phyloP scores from a whole-genome alignment of 2,329 filamentous ascomycete genomes.

The Sarocladium strictum region DNA sequence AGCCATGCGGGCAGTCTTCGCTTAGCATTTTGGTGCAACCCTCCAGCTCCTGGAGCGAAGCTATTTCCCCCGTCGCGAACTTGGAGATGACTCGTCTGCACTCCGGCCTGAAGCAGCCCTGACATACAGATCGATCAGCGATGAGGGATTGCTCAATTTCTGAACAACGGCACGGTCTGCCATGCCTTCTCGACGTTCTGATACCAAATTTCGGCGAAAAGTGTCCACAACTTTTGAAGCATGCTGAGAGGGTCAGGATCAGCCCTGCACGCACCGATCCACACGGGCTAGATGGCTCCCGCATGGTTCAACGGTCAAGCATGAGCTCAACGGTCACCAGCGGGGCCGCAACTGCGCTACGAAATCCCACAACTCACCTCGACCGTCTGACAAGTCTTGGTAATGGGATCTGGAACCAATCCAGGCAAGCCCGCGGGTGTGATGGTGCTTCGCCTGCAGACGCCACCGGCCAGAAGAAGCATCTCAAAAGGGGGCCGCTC shows the following conservation, averaged over 20 bases:
- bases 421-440: background rate
- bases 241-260: background rate
- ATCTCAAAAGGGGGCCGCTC: background rate
- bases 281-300: background rate
- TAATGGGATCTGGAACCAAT: conserved; percentile 3
- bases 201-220: background rate
- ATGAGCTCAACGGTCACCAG: conserved; percentile 4
- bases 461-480: background rate
- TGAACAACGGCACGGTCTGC: too few species aligned
- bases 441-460: conserved; percentile 1
- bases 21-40: background rate
- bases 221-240: background rate
- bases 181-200: too few species aligned
- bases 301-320: conserved; percentile 7
- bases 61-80: too few species aligned
- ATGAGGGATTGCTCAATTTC: too few species aligned
- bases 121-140: too few species aligned
- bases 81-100: too few species aligned
- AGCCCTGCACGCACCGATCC: conserved; percentile 1
- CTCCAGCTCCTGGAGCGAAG: background rate
- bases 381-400: background rate
- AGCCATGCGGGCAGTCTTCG: background rate
- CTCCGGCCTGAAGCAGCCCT: too few species aligned
- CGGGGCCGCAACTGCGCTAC: background rate
- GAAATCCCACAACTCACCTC: background rate